A percentile compares a stretch with the other conserved stretches of the same genome.
Evolutionary conservation across 495 filamentous ascomycete genomes (phyloP).

Genomic region (Penicillium maclennaniae): DNA sequence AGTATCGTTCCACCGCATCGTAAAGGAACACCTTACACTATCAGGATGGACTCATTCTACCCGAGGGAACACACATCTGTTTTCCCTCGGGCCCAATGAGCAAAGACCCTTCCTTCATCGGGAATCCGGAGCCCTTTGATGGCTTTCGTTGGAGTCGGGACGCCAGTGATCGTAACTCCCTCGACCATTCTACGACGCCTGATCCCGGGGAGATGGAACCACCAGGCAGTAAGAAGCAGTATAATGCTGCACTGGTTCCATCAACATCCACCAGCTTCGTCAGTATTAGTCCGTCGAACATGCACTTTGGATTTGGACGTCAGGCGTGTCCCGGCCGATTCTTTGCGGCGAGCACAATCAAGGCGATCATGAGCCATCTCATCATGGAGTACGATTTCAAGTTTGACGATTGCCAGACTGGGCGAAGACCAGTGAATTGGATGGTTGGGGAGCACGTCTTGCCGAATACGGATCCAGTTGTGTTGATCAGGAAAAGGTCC

Average conservation of each 20-base stretch:
- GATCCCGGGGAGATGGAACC: not conserved
- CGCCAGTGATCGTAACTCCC: slow-evolving; percentile 13
- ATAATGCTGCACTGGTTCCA: not conserved
- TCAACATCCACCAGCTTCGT: slow-evolving; percentile 21
- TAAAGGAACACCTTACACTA: slow-evolving; percentile 23
- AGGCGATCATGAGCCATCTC: slow-evolving; percentile 51
- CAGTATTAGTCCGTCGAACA: slow-evolving; percentile 17
- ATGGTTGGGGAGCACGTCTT: slow-evolving; percentile 32
- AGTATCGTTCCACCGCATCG: slow-evolving; percentile 32
- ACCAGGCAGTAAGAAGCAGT: not conserved
- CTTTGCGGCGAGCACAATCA: slow-evolving; percentile 52
- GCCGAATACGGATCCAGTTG: slow-evolving; percentile 19
- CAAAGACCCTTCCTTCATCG: slow-evolving; percentile 23
- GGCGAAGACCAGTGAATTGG: slow-evolving; percentile 24
- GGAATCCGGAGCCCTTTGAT: slow-evolving; percentile 26
- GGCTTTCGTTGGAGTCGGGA: slow-evolving; percentile 35
- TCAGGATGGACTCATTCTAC: slow-evolving; percentile 28
- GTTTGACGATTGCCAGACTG: slow-evolving; percentile 16
- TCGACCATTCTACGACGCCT: not conserved
- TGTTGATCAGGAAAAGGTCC: slow-evolving; percentile 26
- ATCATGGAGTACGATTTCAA: slow-evolving; percentile 53
- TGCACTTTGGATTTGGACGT: slow-evolving; percentile 35
- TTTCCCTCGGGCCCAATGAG: slow-evolving; percentile 33
- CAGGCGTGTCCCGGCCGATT: slow-evolving; percentile 54
- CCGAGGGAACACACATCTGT: slow-evolving; percentile 30